A percentile compares a stretch with the other conserved stretches of the same genome.
Evolutionary conservation across 441 rosid species (phyloP).

Genomic region (Heliophila coronopifolia): DNA sequence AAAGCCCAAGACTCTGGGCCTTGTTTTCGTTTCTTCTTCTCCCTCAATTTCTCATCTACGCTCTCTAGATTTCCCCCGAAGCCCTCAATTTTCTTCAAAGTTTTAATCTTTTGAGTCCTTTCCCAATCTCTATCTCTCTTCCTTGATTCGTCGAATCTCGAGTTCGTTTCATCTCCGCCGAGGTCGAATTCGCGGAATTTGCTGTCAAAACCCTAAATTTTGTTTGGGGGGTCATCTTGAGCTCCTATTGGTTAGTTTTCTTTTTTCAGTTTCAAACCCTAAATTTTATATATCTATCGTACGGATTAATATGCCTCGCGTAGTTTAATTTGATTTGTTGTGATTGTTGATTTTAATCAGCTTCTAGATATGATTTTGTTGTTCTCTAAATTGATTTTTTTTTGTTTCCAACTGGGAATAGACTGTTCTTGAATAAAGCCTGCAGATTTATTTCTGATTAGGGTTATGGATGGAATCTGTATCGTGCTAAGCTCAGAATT

Average conservation of each 20-base stretch:
- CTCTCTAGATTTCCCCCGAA: slow-evolving; percentile 19
- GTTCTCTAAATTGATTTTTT: no score
- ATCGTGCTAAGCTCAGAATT: not conserved
- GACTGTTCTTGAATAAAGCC: not conserved
- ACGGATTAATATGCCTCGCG: not conserved
- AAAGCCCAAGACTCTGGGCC: no score
- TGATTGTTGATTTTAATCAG: slow-evolving; percentile 25
- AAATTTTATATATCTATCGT: slow-evolving; percentile 21
- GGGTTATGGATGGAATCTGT: not conserved
- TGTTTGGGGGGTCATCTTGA: slow-evolving; percentile 13
- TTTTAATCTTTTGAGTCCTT: no score
- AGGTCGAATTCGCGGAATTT: slow-evolving; percentile 24
- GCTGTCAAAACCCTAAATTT: slow-evolving; percentile 54
- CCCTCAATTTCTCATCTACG: not conserved
- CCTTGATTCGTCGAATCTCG: slow-evolving; percentile 19
- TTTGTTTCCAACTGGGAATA: no score
- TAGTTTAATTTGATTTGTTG: slow-evolving; percentile 19
- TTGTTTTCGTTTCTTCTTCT: not conserved
- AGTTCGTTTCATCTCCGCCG: slow-evolving; percentile 23
- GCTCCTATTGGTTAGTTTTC: slow-evolving; percentile 26
- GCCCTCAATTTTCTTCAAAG: no score
- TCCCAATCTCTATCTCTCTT: not conserved
- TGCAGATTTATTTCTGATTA: no score
- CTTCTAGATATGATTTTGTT: no score
- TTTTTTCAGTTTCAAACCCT: slow-evolving; percentile 40